These are phyloP conservation scores for Eucalyptus virginea DNA, from an alignment of 345 rosid genomes.

Conservation along the genomic window DNA sequence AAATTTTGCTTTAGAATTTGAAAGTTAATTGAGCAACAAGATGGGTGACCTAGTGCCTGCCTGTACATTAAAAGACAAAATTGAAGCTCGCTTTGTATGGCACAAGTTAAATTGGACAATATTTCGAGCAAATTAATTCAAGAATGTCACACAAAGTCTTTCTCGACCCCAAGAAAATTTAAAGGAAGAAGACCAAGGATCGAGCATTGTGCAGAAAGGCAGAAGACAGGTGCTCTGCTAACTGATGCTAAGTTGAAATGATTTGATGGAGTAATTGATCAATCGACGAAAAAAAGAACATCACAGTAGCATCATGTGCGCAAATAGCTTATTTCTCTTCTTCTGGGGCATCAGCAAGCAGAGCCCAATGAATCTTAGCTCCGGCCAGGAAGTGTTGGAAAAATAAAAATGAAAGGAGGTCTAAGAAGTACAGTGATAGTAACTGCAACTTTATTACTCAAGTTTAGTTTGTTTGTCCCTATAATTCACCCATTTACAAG, in stretches of 20 bases:
- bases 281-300: neutral
- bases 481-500: neutral
- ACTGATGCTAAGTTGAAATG: neutral
- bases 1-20: no score
- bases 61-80: no score
- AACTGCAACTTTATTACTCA: neutral
- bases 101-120: no score
- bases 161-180: neutral
- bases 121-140: accelerated
- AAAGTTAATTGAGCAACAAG: no score
- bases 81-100: no score
- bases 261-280: neutral
- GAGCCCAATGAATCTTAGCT: neutral
- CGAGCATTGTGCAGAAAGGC: neutral
- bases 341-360: neutral
- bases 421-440: neutral
- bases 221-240: neutral
- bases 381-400: neutral
- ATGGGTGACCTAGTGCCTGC: no score
- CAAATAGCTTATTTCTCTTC: neutral
- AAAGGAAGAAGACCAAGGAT: neutral
- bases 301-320: neutral
- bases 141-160: neutral
- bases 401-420: neutral
- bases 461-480: neutral